A percentile compares a stretch with the other conserved stretches of the same genome.
Conservation (phyloP, 225 moss, liverwort and hornwort genomes). For the Thuidium tamariscinum region DNA sequence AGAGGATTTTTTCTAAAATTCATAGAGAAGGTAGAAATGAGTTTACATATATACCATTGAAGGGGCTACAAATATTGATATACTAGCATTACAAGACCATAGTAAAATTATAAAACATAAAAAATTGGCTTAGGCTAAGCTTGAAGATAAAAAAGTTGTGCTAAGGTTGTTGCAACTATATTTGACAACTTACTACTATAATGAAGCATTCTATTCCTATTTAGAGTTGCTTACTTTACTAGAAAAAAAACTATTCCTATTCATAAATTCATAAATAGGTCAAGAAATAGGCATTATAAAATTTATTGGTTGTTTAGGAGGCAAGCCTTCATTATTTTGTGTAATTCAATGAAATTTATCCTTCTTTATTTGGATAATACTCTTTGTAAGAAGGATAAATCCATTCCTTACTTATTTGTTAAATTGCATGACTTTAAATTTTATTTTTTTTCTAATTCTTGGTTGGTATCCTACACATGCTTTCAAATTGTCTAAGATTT, state of each 20-base stretch:
- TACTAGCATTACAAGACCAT: too few species aligned
- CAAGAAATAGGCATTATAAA: too few species aligned
- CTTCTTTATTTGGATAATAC: too few species aligned
- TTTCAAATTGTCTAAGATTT: too few species aligned
- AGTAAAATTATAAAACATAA: neutral
- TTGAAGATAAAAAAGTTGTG: neutral
- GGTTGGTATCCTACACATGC: neutral
- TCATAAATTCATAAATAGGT: too few species aligned
- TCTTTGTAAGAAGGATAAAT: neutral
- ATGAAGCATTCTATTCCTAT: neutral
- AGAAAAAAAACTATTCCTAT: accelerated
- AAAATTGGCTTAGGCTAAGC: accelerated
- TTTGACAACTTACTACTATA: accelerated
- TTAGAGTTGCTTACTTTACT: neutral
- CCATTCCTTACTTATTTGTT: neutral
- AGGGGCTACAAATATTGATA: neutral
- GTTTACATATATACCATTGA: neutral
- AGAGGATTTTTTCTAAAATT: accelerated
- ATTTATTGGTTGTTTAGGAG: too few species aligned
- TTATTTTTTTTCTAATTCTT: neutral
- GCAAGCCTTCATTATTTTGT: too few species aligned
- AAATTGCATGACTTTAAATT: neutral
- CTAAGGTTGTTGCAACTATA: accelerated
- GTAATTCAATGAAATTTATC: too few species aligned
- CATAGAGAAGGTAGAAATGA: neutral